Evolutionary conservation across 2,329 filamentous ascomycete genomes (phyloP), one percentile per base, ranked within the genome.

Genomic region (Fusarium compactum): DNA sequence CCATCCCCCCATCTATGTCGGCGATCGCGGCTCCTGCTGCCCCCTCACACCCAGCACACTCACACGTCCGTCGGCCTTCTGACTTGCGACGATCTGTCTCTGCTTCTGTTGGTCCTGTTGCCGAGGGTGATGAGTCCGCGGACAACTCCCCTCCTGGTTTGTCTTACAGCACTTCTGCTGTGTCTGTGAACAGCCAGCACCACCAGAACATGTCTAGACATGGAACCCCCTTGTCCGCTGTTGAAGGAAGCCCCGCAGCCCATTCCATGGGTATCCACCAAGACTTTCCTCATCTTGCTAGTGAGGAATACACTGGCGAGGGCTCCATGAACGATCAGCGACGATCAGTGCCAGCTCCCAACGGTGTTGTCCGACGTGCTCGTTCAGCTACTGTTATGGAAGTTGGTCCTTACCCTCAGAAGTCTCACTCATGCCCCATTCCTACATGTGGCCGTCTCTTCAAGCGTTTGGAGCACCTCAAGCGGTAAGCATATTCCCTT

Each of bases 381-480:
- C 91, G 95, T 72, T 98, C 95, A 73, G 95, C 96, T 55, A 98
- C 96, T 6, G 92, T 97, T 81, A 97, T 97, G 92, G 96, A 99
- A 81, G 89, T 98, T 69, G 94, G 94, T 32, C 96, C 97, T 16
- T 98, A 98, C 80, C 94, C 96, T 54, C 94, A 97, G 79, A 99
- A 99, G 83, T 97, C 95, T 43, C 96, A 99, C 82, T 98, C 95
- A 3, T 99, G 96, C 85, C 96, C 96, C n/a, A 99, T 99, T 77
- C 96, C 96, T 29, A 97, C 95, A 58, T 99, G 96, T 80, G 96
- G 96, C 58, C 92, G 96, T 77, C 89, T 98, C 68, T 99, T 99
- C 89, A 99, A 99, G 90, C 91, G 96, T 82, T 89, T 99, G 85
- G 96, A 99, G 85, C 96, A 99, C 85, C 90, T 99, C 78, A 99